A percentile compares a stretch with the other conserved stretches of the same genome.
Conservation (phyloP, 2,329 filamentous ascomycete genomes). For the Talaromyces sp. region DNA sequence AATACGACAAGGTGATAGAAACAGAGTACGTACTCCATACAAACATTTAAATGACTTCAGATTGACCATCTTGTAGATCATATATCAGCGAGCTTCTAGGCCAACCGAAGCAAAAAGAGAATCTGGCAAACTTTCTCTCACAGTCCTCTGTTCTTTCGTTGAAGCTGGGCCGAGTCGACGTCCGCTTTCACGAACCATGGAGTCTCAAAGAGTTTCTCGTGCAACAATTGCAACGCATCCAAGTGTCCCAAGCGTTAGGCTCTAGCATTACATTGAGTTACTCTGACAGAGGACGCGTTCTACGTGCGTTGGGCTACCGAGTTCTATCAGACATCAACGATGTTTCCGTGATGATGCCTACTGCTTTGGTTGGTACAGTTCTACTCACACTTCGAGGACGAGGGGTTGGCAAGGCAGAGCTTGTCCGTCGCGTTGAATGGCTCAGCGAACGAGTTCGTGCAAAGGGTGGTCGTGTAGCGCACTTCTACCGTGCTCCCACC, state of each 20-base stretch:
- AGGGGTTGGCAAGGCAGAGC: slow-evolving; percentile 82
- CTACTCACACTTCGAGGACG: slow-evolving; percentile 86
- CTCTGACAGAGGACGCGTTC: slow-evolving; percentile 65
- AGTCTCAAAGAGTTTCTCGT: slow-evolving; percentile 78
- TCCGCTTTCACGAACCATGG: slow-evolving; percentile 96
- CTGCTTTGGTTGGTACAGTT: slow-evolving; percentile 90
- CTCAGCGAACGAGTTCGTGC: slow-evolving; percentile 75
- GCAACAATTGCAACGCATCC: slow-evolving; percentile 65
- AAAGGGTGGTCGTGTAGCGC: slow-evolving; percentile 88
- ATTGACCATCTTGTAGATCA: slow-evolving; percentile 50
- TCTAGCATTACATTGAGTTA: slow-evolving; percentile 45
- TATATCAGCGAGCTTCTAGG: slow-evolving; percentile 94
- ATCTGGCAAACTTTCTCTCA: slow-evolving; percentile 83
- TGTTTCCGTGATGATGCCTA: slow-evolving; percentile 97
- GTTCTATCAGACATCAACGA: slow-evolving; percentile 93
- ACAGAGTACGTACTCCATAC: slow-evolving; percentile 59
- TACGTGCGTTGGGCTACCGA: slow-evolving; percentile 86
- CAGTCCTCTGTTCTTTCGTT: slow-evolving; percentile 85
- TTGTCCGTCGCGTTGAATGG: slow-evolving; percentile 88
- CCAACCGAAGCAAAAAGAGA: slow-evolving; percentile 93
- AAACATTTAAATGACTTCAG: too few relatives aligned
- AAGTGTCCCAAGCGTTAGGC: slow-evolving; percentile 40
- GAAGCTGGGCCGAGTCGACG: slow-evolving; percentile 86
- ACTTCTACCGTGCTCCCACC: slow-evolving; percentile 80
- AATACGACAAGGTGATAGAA: slow-evolving; percentile 99